phyloP scores from a whole-genome alignment of 495 filamentous ascomycete species.

The Podospora bellae-mahoneyi region DNA sequence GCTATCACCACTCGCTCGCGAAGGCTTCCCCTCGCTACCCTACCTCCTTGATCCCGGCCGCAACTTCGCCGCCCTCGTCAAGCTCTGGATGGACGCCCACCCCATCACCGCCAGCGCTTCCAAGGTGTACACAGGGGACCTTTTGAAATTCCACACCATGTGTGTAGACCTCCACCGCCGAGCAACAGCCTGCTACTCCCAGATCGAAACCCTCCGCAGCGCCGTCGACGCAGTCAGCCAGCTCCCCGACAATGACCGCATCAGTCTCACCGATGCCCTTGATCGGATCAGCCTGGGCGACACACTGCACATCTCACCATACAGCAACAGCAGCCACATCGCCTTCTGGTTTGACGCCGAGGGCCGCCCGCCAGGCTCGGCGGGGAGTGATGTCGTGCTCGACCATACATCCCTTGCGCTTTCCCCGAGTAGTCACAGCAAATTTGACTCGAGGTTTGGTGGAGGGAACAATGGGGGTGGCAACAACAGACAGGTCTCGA shows the following conservation, averaged over 20 bases:
- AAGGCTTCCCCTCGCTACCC: constrained; percentile 92
- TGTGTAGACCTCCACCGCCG: constrained; percentile 70
- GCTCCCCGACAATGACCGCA: constrained; percentile 50
- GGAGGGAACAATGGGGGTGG: constrained; percentile 23
- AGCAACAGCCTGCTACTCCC: constrained; percentile 45
- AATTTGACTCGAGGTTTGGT: constrained; percentile 4
- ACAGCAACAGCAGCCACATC: constrained; percentile 27
- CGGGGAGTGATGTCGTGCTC: constrained; percentile 44
- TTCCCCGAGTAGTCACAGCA: not conserved
- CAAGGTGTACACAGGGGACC: constrained; percentile 56
- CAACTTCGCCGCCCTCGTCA: constrained; percentile 82
- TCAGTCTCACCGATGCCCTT: constrained; percentile 70
- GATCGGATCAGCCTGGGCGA: constrained; percentile 59
- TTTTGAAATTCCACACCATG: constrained; percentile 68
- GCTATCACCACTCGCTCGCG: constrained; percentile 73
- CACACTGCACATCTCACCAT: constrained; percentile 32
- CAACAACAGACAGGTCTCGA: constrained; percentile 34
- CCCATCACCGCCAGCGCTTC: constrained; percentile 45
- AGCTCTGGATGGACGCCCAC: constrained; percentile 74
- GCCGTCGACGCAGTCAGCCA: constrained; percentile 62
- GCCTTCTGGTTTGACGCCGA: constrained; percentile 38
- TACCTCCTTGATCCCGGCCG: constrained; percentile 90
- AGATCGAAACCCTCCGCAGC: constrained; percentile 29
- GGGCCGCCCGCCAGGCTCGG: constrained; percentile 41
- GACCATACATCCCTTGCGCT: constrained; percentile 22